phyloP scores from a whole-genome alignment of 1,139 yeast species.

The Pichia sp. region DNA sequence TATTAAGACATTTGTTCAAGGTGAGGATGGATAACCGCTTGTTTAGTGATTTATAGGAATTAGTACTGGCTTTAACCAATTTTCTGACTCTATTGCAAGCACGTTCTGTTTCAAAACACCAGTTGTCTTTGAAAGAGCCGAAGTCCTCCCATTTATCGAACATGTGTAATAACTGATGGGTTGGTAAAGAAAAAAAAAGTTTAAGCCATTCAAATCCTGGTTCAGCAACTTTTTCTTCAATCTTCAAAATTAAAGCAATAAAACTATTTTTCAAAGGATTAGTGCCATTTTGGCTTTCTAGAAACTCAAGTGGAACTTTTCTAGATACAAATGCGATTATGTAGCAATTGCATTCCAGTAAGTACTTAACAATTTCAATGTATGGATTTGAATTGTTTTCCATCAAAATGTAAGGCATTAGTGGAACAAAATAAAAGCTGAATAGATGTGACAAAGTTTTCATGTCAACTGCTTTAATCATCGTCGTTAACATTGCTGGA shows the following conservation, averaged over 20 bases:
- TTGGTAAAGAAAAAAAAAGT: background rate
- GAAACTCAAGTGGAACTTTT: background rate
- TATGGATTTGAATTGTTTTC: background rate
- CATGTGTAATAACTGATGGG: background rate
- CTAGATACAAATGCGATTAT: background rate
- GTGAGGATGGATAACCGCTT: too few species aligned
- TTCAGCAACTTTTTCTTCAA: background rate
- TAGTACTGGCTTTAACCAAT: background rate
- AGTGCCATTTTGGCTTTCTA: background rate
- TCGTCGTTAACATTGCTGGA: background rate
- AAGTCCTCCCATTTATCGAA: background rate
- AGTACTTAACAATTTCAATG: background rate
- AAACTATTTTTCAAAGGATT: background rate
- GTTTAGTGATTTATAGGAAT: background rate
- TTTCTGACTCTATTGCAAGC: background rate
- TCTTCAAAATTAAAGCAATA: background rate
- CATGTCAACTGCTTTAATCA: background rate
- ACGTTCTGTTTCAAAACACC: background rate
- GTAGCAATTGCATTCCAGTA: background rate
- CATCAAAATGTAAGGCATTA: background rate
- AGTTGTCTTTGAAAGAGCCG: background rate
- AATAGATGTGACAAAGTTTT: constrained; percentile 7
- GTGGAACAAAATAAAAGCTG: constrained; percentile 1
- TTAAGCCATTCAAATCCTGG: background rate
- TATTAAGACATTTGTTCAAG: too few species aligned